Percentiles rank a stretch among this genome's conserved stretches.
Conservation (phyloP, 345 rosid species). For the Heritiera fomes region DNA sequence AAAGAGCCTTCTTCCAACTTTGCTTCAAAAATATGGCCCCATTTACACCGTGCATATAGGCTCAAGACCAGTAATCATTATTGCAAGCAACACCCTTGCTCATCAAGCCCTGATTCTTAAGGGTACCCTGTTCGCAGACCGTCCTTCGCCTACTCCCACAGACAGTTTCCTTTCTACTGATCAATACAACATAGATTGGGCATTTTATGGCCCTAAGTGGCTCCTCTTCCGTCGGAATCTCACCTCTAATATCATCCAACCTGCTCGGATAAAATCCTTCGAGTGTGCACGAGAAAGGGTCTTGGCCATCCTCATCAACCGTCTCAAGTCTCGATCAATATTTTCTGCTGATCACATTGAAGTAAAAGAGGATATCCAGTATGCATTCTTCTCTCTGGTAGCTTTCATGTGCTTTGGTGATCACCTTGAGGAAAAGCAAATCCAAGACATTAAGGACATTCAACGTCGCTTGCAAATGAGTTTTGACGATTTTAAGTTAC, state of each 20-base stretch:
- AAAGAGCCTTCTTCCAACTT: slow-evolving; percentile 1
- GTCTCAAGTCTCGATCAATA: background rate
- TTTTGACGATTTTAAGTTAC: slow-evolving; percentile 2
- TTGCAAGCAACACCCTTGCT: slow-evolving; percentile 28
- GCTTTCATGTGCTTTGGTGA: slow-evolving; percentile 31
- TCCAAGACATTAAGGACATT: slow-evolving; percentile 9
- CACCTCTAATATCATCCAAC: slow-evolving; percentile 25
- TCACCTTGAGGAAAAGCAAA: slow-evolving; percentile 11
- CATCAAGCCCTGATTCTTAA: slow-evolving; percentile 33
- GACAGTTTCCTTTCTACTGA: slow-evolving; percentile 18
- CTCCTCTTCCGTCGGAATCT: slow-evolving; percentile 28
- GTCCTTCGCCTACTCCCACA: slow-evolving; percentile 22
- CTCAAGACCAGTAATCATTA: slow-evolving; percentile 26
- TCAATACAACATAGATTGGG: slow-evolving; percentile 26
- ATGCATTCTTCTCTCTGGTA: slow-evolving; percentile 21
- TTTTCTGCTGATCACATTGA: background rate
- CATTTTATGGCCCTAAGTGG: slow-evolving; percentile 29
- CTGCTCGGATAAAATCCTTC: slow-evolving; percentile 20
- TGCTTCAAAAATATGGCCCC: slow-evolving; percentile 28
- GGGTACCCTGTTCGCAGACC: slow-evolving; percentile 33
- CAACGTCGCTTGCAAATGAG: background rate
- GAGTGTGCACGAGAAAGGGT: slow-evolving; percentile 26
- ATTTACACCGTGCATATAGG: slow-evolving; percentile 31
- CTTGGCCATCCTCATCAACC: background rate
- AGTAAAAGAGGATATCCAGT: background rate